These are phyloP conservation scores for Solanum chmielewskii DNA, from an alignment of 257 asterid genomes.

Conservation along the genomic window DNA sequence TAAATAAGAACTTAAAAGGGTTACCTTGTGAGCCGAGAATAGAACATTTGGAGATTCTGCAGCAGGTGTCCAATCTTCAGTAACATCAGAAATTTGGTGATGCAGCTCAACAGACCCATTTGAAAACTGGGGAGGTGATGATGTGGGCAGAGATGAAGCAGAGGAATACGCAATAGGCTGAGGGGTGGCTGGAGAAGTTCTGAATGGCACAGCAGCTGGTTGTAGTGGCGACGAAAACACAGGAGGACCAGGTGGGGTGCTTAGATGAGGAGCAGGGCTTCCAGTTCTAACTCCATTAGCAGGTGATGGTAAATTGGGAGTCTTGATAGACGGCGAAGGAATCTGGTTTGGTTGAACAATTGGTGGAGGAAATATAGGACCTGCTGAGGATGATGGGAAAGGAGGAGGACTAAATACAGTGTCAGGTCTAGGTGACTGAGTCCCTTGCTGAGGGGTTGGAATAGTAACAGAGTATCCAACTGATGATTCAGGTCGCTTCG, in stretches of 20 bases:
- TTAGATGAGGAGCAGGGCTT: constrained; percentile 56
- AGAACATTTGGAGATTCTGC: constrained; percentile 58
- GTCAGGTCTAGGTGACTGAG: constrained; percentile 8
- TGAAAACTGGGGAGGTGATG: constrained; percentile 55
- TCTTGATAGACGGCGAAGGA: constrained; percentile 51
- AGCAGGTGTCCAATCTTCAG: constrained; percentile 40
- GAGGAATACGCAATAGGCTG: constrained; percentile 83
- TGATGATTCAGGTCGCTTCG: constrained; percentile 44
- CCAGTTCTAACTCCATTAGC: constrained; percentile 52
- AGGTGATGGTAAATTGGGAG: constrained; percentile 58
- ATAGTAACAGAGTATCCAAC: constrained; percentile 24
- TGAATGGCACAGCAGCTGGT: constrained; percentile 94
- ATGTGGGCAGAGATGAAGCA: constrained; percentile 64
- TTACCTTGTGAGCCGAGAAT: constrained; percentile 91
- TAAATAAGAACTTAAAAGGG: background rate
- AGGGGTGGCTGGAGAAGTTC: constrained; percentile 93
- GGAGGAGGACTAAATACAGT: constrained; percentile 34
- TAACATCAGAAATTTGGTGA: constrained; percentile 37
- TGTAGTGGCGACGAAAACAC: constrained; percentile 84
- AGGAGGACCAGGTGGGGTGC: constrained; percentile 99
- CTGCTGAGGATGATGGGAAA: constrained; percentile 33
- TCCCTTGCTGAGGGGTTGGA: constrained; percentile 9
- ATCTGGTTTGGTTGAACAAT: constrained; percentile 48
- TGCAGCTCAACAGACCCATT: constrained; percentile 60
- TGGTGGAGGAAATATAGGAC: constrained; percentile 49